Evolutionary conservation across 257 asterid genomes (phyloP), one percentile per base, ranked within the genome.

Genomic region (Solanum raphanifolium): DNA sequence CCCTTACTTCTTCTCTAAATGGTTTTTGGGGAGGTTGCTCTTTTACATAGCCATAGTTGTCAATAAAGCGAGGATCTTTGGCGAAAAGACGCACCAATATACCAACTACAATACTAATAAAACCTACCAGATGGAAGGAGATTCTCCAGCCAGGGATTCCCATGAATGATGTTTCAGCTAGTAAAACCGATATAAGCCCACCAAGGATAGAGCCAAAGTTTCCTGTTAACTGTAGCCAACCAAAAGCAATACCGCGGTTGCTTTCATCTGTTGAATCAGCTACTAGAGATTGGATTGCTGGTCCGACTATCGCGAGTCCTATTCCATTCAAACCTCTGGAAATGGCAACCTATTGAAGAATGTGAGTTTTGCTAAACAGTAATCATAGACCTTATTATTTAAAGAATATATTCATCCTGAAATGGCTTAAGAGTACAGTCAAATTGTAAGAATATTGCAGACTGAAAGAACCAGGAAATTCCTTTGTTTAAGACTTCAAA

Each of bases 81-180:
- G 98, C 99, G 55, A 94, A 95, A 13, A 93, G 87, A 32, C 89
- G 89, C 29, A 96, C 96, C 32, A 94, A 86, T 83, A 95, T 55
- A 55, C 65, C 65, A 55, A 55, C 65, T 55, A 55, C 58, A 58
- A 95, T 91, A 60, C 99, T 95, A 65, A 96, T 20, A 23, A 93
- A 32, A 32, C 93, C 99, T 23, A 96, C 97, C 5, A 96, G 87
- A 90, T 94, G 98, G 88, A 96, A 96, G 31, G 98, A 95, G 3
- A 96, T 87, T 88, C 99, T 91, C 99, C 99, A 95, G 32, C 99
- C 99, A 2, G 98, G 90, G n/a, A 96, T 93, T 13, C 99, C 98
- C 92, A 94, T 83, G 90, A 94, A 79, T 4, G 98, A 68, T 4
- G 93, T 88, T 58, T 95, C 92, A 87, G 99, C 98, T 23, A 96